phyloP scores from a whole-genome alignment of 2,329 filamentous ascomycete genomes.

The Fusarium beomiforme region DNA sequence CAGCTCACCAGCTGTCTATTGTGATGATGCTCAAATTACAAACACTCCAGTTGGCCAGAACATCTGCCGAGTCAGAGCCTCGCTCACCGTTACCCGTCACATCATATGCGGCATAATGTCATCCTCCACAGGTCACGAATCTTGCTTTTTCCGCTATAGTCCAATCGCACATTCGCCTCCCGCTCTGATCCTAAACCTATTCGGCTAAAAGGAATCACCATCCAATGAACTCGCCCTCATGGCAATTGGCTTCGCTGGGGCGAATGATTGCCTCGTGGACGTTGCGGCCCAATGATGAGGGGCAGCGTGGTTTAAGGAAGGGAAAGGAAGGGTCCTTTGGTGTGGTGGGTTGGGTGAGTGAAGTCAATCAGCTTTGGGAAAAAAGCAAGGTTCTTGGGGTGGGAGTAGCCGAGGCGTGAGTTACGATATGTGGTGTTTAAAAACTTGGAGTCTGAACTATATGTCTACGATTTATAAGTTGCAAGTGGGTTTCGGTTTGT shows the following conservation, averaged over 20 bases:
- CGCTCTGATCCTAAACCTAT: constrained; percentile 5
- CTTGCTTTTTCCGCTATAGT: not conserved
- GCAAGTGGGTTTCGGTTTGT: not conserved
- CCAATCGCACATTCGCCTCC: constrained; percentile 14
- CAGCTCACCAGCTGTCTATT: not conserved
- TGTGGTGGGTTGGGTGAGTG: constrained; percentile 41
- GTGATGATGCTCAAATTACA: not conserved
- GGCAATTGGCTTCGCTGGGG: not conserved
- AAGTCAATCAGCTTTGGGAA: not conserved
- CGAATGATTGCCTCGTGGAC: constrained; percentile 22
- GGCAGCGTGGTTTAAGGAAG: constrained; percentile 12
- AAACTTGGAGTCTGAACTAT: not conserved
- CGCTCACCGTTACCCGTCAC: constrained; percentile 5
- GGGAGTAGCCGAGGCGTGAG: constrained; percentile 27
- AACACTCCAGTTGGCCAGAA: constrained; percentile 6
- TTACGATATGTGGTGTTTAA: not conserved
- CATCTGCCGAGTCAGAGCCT: constrained; percentile 27
- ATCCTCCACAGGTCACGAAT: constrained; percentile 7
- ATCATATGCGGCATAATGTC: constrained; percentile 30
- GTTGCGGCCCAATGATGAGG: constrained; percentile 40
- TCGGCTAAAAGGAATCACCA: not conserved
- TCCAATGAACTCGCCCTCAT: constrained; percentile 3
- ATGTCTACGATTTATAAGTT: not conserved
- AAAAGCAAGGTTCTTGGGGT: constrained; percentile 14
- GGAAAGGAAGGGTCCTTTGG: constrained; percentile 17